Evolutionary conservation across 1,284 basidiomycete genomes (phyloP).

Genomic region (Exobasidium cylindrosporum): DNA sequence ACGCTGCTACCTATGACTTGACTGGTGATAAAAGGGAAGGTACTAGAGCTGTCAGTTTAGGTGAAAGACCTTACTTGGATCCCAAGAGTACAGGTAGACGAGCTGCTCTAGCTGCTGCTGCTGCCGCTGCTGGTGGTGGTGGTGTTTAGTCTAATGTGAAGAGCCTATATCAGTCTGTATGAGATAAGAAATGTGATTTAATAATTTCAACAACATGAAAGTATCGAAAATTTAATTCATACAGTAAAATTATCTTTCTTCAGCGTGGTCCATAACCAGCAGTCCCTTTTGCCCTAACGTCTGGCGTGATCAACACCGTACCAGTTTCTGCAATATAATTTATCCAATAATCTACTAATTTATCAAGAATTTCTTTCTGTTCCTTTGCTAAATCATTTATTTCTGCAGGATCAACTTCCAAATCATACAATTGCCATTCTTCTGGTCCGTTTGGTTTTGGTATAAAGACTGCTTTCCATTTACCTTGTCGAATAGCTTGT

Average conservation of each 20-base stretch:
- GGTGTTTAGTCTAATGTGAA: too few species aligned
- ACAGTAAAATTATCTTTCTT: background rate
- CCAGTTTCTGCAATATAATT: background rate
- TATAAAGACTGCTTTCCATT: slow-evolving; percentile 41
- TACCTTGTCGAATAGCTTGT: slow-evolving; percentile 41
- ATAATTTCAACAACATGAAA: too few species aligned
- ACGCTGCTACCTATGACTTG: slow-evolving; percentile 2
- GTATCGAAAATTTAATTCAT: too few species aligned
- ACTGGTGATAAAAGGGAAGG: background rate
- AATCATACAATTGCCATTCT: slow-evolving; percentile 45
- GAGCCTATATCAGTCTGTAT: too few species aligned
- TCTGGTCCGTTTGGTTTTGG: slow-evolving; percentile 23
- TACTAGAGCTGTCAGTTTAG: background rate
- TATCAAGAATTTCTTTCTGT: slow-evolving; percentile 28
- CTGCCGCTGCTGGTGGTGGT: too few species aligned
- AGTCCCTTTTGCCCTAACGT: background rate
- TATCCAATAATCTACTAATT: slow-evolving; percentile 25
- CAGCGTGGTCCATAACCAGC: background rate
- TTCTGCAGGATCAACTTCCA: slow-evolving; percentile 46
- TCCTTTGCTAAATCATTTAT: slow-evolving; percentile 33
- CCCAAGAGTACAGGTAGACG: background rate
- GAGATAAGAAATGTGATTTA: too few species aligned
- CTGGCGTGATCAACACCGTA: background rate
- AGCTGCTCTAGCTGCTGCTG: slow-evolving; percentile 4
- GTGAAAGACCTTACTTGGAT: slow-evolving; percentile 5